Evolutionary conservation across 495 filamentous ascomycete species (phyloP), one percentile per base, ranked within the genome.

Genomic region (Durotheca rogersii): DNA sequence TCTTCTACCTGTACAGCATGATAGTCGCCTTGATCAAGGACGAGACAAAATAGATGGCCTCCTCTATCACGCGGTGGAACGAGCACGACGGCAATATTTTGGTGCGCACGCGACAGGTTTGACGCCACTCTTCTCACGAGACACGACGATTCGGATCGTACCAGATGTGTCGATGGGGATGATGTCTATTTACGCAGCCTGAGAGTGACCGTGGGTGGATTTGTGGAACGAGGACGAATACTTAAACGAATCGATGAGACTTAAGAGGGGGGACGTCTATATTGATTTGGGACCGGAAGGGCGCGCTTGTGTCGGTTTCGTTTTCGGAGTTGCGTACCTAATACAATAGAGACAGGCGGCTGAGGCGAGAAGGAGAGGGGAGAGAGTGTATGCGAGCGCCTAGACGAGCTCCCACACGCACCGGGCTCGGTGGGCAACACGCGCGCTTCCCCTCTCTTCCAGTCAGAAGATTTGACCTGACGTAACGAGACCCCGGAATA

Each of bases 1-100:
- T 99, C 81, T 99, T 96, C 83, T 99, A 99, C 75, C 84, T 99
- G 18, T 99, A 97, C 83, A 92, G 82, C 75, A 99, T 99, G 94
- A 99, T 99, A 50, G 93, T 96, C 42, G 92, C 92, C 50, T 77
- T 97, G 43, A 99, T 99, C 78, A 84, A 86, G 61, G 94, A 99
- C 68, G 93, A 98, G 72, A 82, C 88, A 35, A 78, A 91, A 72
- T 96, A 81, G 77, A 54, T 51, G n/a, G n/a, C n/a, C n/a, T n/a
- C n/a, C n/a, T n/a, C n/a, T 25, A 15, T 32, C 23, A 18, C 39
- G 23, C 4, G 29, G 9, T 17, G n/a, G 18, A 29, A 46, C n/a
- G 43, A 36, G 18, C 27, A 45, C 20, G 23, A 43, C 14, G n/a
- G 38, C 30, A 34, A 17, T 37, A 9, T 9, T 1, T 33, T 14